phyloP scores from a whole-genome alignment of 148 eudicot genomes.

The Rhododendron griersonianum region DNA sequence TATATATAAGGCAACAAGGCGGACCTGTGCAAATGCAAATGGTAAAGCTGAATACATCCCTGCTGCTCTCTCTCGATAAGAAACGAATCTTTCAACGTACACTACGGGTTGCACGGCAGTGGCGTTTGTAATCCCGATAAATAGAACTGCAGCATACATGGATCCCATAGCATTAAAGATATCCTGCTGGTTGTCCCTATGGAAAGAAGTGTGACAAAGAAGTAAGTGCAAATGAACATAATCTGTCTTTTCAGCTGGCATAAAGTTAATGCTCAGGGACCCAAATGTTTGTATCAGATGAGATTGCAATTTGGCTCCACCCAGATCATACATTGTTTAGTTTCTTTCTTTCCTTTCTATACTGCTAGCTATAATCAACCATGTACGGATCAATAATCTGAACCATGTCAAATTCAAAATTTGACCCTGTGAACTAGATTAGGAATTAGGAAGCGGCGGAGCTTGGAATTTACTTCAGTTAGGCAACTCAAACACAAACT shows the following conservation, averaged over 20 bases:
- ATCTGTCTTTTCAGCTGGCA: neutral
- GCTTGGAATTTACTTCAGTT: neutral
- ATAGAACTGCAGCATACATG: constrained; percentile 80
- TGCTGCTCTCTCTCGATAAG: constrained; percentile 95
- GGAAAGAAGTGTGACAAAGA: neutral
- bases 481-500: neutral
- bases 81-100: constrained; percentile 90
- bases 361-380: neutral
- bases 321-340: neutral
- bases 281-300: neutral
- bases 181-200: constrained; percentile 77
- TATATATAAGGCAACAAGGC: neutral
- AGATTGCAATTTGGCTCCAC: neutral
- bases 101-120: constrained; percentile 98
- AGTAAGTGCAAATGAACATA: neutral
- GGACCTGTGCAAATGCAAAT: constrained; percentile 94
- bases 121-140: constrained; percentile 88
- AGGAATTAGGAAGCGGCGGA: neutral
- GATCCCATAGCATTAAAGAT: constrained; percentile 94
- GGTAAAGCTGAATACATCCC: constrained; percentile 96
- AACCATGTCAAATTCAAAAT: neutral
- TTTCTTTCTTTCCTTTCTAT: neutral
- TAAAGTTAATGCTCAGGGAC: neutral
- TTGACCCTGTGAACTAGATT: neutral
- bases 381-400: neutral